Evolutionary conservation across 108 stramenopile genomes (phyloP).

Genomic region (Pseudonitzschia pungens): DNA sequence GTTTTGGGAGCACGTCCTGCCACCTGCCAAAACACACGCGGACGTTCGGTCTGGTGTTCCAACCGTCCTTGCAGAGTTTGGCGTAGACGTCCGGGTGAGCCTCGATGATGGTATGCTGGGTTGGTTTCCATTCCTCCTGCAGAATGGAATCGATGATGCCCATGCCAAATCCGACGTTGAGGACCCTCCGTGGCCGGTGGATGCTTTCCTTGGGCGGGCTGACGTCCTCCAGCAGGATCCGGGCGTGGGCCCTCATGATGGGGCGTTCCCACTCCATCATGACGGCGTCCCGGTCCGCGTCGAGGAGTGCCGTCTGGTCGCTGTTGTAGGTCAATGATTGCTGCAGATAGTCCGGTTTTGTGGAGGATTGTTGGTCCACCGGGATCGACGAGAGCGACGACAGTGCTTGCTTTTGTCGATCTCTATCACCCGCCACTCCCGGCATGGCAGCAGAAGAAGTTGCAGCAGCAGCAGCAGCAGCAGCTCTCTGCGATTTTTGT

Average conservation of each 20-base stretch:
- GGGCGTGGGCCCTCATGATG: constrained; percentile 90
- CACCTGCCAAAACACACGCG: constrained; percentile 79
- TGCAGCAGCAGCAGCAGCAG: background rate
- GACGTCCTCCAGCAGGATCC: constrained; percentile 53
- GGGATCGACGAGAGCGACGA: too few relatives aligned
- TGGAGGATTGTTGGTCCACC: constrained; percentile 64
- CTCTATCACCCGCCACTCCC: background rate
- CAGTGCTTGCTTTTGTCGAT: background rate
- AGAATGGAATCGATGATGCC: constrained; percentile 88
- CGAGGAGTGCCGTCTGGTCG: constrained; percentile 59
- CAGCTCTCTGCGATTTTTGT: constrained; percentile 40
- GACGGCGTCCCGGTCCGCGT: constrained; percentile 87
- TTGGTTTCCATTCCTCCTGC: constrained; percentile 57
- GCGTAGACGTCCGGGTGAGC: constrained; percentile 89
- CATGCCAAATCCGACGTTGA: constrained; percentile 94
- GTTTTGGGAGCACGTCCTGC: constrained; percentile 81
- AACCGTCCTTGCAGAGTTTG: constrained; percentile 76
- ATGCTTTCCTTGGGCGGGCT: constrained; percentile 17
- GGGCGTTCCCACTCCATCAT: constrained; percentile 99
- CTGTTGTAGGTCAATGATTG: constrained; percentile 65
- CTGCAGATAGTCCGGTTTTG: constrained; percentile 78
- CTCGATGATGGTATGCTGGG: constrained; percentile 82
- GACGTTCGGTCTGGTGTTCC: constrained; percentile 82
- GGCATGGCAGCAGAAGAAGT: too few relatives aligned
- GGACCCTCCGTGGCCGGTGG: constrained; percentile 45